phyloP scores from a whole-genome alignment of 2,329 filamentous ascomycete genomes.

The Neofusicoccum ribis region DNA sequence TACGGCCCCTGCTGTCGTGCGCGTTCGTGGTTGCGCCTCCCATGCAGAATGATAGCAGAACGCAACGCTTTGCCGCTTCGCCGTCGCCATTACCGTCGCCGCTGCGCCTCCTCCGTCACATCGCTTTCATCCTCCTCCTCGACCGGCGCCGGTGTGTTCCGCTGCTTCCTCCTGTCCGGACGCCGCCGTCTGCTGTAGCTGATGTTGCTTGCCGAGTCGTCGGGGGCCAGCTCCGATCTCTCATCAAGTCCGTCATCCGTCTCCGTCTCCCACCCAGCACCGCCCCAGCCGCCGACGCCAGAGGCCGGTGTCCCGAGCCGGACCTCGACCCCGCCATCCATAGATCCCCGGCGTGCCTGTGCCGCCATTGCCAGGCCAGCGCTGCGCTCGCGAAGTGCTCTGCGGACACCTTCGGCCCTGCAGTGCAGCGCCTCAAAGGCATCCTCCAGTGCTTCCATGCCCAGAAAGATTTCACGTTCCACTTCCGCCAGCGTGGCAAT shows the following conservation, averaged over 20 bases:
- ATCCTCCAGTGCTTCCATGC: conserved; percentile 93
- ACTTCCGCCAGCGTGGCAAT: conserved; percentile 87
- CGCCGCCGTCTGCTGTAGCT: conserved; percentile 67
- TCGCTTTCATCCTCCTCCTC: conserved; percentile 62
- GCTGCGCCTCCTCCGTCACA: conserved; percentile 5
- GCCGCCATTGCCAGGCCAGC: conserved; percentile 72
- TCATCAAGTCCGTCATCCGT: conserved; percentile 37
- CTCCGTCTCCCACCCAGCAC: conserved; percentile 33
- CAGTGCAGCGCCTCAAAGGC: conserved; percentile 90
- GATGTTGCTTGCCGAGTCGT: conserved; percentile 80
- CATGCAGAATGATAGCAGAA: background rate
- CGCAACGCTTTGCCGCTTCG: background rate
- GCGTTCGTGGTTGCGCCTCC: background rate
- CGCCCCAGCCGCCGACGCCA: conserved; percentile 32
- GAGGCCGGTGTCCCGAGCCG: conserved; percentile 53
- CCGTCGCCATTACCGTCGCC: background rate
- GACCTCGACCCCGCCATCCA: conserved; percentile 42
- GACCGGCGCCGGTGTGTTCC: conserved; percentile 71
- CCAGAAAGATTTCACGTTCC: conserved; percentile 86
- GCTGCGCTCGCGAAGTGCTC: conserved; percentile 75
- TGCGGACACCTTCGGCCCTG: conserved; percentile 78
- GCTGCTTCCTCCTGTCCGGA: conserved; percentile 67
- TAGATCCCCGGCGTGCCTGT: conserved; percentile 55
- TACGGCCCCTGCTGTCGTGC: background rate
- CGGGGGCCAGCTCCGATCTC: conserved; percentile 63